phyloP scores from a whole-genome alignment of 140 eudicot genomes.

The Bidens hawaiensis region DNA sequence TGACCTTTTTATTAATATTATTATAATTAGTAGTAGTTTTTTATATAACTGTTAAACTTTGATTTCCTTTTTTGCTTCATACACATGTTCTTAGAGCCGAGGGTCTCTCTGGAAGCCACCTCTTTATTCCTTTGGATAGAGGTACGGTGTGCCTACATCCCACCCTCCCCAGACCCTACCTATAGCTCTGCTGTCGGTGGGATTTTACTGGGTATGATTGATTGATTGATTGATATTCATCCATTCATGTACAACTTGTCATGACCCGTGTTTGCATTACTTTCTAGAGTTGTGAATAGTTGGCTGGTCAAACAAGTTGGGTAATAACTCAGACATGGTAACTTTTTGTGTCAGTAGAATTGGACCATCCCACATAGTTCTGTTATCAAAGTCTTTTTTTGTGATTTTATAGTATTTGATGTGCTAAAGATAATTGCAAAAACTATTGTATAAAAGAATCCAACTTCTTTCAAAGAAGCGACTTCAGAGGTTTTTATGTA shows the following conservation, averaged over 20 bases:
- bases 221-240: too few species aligned
- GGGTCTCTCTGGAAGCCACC: too few species aligned
- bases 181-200: too few species aligned
- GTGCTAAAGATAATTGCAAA: not conserved
- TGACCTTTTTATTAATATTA: too few species aligned
- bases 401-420: not conserved
- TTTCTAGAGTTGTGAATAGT: not conserved
- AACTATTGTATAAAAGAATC: not conserved
- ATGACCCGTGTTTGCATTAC: slow-evolving; percentile 8
- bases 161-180: too few species aligned
- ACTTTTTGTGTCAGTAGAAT: not conserved
- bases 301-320: not conserved
- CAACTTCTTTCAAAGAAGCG: not conserved
- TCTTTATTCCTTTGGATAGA: too few species aligned
- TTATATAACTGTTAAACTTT: too few species aligned
- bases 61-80: too few species aligned
- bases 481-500: not conserved
- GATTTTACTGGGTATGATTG: too few species aligned
- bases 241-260: not conserved
- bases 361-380: not conserved
- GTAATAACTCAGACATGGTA: not conserved
- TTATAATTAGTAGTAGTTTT: too few species aligned
- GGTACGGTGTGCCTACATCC: too few species aligned
- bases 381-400: not conserved
- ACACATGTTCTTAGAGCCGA: too few species aligned